Base-by-base conservation (phyloP, 495 filamentous ascomycete genomes). In the Xylaria bambusicola region DNA sequence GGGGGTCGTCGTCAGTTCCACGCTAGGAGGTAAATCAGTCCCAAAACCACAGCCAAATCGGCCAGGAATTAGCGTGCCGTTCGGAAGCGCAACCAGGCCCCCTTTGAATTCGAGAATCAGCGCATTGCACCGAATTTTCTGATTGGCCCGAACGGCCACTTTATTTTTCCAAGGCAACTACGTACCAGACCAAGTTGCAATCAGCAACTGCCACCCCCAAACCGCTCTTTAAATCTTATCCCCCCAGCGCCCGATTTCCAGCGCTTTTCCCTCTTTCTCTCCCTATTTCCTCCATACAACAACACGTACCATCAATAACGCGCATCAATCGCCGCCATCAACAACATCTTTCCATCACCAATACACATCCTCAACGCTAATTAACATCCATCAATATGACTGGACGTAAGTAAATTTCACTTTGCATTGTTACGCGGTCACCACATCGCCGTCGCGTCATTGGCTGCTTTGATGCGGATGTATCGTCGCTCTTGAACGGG, bases 341-440 rank as follows among this genome's bases (percentile, higher is more conserved):
- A 52, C 47, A 59, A 52, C 66, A 64, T 64, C 52, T 63, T 64
- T 66, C 41, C 67, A 73, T 75, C 71, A 62, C 21, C 63, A 63
- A 71, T 66, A 42, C 52, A 67, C 59, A 49, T 54, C 61, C 62
- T 69, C 60, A 72, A 64, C 59, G 64, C 61, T 56, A 62, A 56
- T 54, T 52, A 68, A 73, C 71, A 56, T 74, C 67, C 62, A 69
- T 73, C 83, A 91, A 75, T 63, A 96, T 96, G 92, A 93, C 92
- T 91, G 92, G 92, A 90, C 92, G 92, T 96, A 84, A 90, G 92
- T 92, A 44, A 61, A 61, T 60, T 12, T 64, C 44, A 44, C 29
- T 66, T 56, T 36, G 41, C 26, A 20, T 58, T 47, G 29, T 64
- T n/a, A 9, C 61, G 54, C 53, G 31, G 61, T 58, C 56, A 27